phyloP scores from a whole-genome alignment of 2,329 filamentous ascomycete species.

The Penicillium sp. region DNA sequence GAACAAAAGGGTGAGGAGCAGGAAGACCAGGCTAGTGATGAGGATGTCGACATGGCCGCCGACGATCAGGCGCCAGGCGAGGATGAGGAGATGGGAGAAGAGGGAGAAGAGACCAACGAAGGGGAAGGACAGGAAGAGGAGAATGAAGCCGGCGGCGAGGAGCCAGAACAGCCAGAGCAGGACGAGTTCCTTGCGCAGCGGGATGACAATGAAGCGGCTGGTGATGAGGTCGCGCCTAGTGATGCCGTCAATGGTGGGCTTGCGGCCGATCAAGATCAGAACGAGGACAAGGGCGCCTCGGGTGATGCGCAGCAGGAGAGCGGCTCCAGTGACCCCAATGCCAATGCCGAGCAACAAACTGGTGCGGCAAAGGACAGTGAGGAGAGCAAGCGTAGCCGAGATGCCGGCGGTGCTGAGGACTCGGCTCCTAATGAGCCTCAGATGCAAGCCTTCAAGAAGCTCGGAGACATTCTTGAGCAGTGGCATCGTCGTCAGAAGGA shows the following conservation, averaged over 20 bases:
- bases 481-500: constrained; percentile 90
- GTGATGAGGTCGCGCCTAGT: constrained; percentile 54
- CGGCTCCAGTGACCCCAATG: constrained; percentile 49
- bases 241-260: constrained; percentile 45
- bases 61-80: constrained; percentile 37
- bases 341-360: constrained; percentile 49
- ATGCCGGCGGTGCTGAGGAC: constrained; percentile 42
- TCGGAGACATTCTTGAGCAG: constrained; percentile 87
- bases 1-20: constrained; percentile 37
- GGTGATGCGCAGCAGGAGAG: constrained; percentile 47
- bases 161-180: constrained; percentile 57
- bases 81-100: constrained; percentile 46
- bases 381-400: constrained; percentile 40
- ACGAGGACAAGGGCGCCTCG: constrained; percentile 50
- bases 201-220: constrained; percentile 54
- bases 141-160: constrained; percentile 39
- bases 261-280: constrained; percentile 44
- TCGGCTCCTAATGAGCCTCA: constrained; percentile 43
- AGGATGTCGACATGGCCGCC: constrained; percentile 32
- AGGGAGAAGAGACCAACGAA: constrained; percentile 48
- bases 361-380: constrained; percentile 46
- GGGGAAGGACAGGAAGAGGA: constrained; percentile 53
- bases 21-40: constrained; percentile 33
- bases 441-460: constrained; percentile 82
- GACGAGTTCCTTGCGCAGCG: constrained; percentile 50